Conservation (phyloP, 2,329 filamentous ascomycete species). For the Plenodomus lindquistii region DNA sequence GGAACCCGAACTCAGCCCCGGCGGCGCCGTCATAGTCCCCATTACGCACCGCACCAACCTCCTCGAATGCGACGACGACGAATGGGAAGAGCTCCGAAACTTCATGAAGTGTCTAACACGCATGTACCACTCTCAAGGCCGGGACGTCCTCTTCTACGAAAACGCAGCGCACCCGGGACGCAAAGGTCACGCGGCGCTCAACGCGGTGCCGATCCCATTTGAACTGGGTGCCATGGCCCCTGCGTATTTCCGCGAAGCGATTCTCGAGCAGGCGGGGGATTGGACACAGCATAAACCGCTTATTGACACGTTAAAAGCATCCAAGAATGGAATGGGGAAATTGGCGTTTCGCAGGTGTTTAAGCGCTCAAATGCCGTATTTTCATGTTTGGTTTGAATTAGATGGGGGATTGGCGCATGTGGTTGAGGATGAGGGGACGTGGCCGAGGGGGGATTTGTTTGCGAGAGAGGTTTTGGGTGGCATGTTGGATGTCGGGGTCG, state of each 20-base stretch:
- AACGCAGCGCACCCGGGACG: slow-evolving; percentile 83
- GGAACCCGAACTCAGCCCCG: slow-evolving; percentile 81
- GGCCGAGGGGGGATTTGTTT: slow-evolving; percentile 91
- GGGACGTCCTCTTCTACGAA: slow-evolving; percentile 95
- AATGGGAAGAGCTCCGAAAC: slow-evolving; percentile 98
- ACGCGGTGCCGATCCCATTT: slow-evolving; percentile 85
- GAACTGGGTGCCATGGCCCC: slow-evolving; percentile 89
- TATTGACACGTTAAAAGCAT: slow-evolving; percentile 77
- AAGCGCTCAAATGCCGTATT: slow-evolving; percentile 97
- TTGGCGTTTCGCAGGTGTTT: slow-evolving; percentile 79
- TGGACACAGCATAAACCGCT: slow-evolving; percentile 96
- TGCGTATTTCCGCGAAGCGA: slow-evolving; percentile 94
- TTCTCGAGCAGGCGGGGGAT: slow-evolving; percentile 83
- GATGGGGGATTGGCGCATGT: slow-evolving; percentile 92
- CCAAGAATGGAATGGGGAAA: slow-evolving; percentile 72
- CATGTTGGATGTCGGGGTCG: slow-evolving; percentile 81
- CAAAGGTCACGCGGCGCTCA: slow-evolving; percentile 81
- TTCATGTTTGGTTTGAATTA: slow-evolving; percentile 91
- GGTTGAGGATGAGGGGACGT: slow-evolving; percentile 80
- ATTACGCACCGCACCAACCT: slow-evolving; percentile 86
- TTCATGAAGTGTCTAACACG: slow-evolving; percentile 97
- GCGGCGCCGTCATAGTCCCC: slow-evolving; percentile 86
- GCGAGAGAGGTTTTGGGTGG: slow-evolving; percentile 89
- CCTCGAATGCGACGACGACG: slow-evolving; percentile 97
- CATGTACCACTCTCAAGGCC: slow-evolving; percentile 91